These are phyloP conservation scores for Penicillium frequentans DNA, from an alignment of 2,329 filamentous ascomycete species.

Conservation along the genomic window DNA sequence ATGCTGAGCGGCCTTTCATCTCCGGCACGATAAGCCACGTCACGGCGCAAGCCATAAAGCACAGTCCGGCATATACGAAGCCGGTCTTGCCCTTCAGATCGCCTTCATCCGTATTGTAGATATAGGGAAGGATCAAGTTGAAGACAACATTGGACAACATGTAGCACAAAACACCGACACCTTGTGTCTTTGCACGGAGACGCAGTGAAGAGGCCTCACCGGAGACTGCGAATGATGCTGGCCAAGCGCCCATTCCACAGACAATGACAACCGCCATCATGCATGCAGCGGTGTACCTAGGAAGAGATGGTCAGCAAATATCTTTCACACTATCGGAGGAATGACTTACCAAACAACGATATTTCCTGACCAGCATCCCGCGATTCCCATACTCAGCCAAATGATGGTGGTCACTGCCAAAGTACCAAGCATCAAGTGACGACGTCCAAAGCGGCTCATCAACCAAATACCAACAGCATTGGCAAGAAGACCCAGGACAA, in stretches of 20 bases:
- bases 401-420: conserved; percentile 33
- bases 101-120: conserved; percentile 51
- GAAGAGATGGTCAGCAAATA: neutral
- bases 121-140: conserved; percentile 51
- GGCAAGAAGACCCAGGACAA: conserved; percentile 47
- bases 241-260: conserved; percentile 36
- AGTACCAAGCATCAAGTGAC: conserved; percentile 32
- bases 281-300: conserved; percentile 43
- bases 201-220: conserved; percentile 37
- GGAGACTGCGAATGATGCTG: conserved; percentile 37
- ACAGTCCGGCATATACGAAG: conserved; percentile 42
- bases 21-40: conserved; percentile 54
- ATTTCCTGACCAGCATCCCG: conserved; percentile 44
- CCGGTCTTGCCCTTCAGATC: conserved; percentile 44
- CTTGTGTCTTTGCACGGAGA: conserved; percentile 40
- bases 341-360: conserved; percentile 40
- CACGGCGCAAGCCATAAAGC: conserved; percentile 28
- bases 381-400: conserved; percentile 51
- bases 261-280: conserved; percentile 49
- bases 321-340: neutral
- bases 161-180: conserved; percentile 44
- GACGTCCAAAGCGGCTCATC: conserved; percentile 42
- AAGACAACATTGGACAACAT: conserved; percentile 45
- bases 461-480: conserved; percentile 50
- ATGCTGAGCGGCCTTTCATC: conserved; percentile 50